A percentile compares a stretch with the other conserved stretches of the same genome.
These are phyloP conservation scores for Posidonia australis DNA, from an alignment of 106 monocot species.

Conservation along the genomic window DNA sequence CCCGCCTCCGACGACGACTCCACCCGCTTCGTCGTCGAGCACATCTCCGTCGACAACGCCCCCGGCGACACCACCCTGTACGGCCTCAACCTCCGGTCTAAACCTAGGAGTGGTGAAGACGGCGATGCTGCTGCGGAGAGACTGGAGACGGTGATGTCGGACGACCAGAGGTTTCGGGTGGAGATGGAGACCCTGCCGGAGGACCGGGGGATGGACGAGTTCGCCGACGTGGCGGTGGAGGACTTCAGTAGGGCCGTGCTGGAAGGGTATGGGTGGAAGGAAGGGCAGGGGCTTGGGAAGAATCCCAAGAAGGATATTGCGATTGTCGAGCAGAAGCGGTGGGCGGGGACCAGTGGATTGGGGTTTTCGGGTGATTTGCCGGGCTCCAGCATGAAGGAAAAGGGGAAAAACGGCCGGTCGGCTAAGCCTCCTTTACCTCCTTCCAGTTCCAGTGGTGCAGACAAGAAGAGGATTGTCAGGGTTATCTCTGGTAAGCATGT, in stretches of 20 bases:
- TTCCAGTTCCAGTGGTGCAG: background rate
- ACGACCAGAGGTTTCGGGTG: constrained; percentile 24
- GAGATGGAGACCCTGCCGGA: constrained; percentile 50
- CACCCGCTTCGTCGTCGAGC: constrained; percentile 39
- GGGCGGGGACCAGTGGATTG: constrained; percentile 52
- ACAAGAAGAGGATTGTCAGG: constrained; percentile 16
- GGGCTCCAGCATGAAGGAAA: constrained; percentile 14
- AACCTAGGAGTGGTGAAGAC: background rate
- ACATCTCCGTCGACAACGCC: constrained; percentile 56
- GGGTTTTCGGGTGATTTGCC: constrained; percentile 37
- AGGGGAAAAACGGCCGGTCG: background rate
- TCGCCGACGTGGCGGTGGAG: constrained; percentile 47
- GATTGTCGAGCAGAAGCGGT: constrained; percentile 44
- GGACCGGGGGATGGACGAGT: constrained; percentile 72
- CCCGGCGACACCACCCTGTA: constrained; percentile 26
- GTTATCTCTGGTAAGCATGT: constrained; percentile 23
- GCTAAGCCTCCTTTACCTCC: constrained; percentile 3
- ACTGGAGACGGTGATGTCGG: constrained; percentile 8
- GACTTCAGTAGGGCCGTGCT: constrained; percentile 57
- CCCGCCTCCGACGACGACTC: background rate
- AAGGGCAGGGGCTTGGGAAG: constrained; percentile 62
- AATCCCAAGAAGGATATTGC: constrained; percentile 53
- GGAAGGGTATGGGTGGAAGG: constrained; percentile 71
- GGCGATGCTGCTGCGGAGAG: background rate
- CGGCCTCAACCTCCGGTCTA: constrained; percentile 60